phyloP scores from a whole-genome alignment of 768 basidiomycete genomes.

The Strobilomyces confusus region DNA sequence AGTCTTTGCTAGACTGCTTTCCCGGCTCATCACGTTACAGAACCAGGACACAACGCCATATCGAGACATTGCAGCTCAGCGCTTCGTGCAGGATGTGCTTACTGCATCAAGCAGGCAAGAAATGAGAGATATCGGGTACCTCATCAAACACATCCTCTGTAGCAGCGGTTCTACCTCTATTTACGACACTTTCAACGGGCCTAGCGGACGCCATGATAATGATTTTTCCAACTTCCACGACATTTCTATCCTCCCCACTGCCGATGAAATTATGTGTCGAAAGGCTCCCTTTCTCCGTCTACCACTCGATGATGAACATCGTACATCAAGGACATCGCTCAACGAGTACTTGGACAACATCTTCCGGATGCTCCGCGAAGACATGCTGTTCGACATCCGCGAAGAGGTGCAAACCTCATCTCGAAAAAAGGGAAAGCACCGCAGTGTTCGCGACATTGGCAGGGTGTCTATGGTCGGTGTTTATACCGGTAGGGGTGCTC shows the following conservation, averaged over 20 bases:
- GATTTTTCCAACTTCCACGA: slow-evolving; percentile 55
- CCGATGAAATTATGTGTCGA: slow-evolving; percentile 48
- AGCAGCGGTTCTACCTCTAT: slow-evolving; percentile 15
- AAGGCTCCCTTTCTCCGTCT: slow-evolving; percentile 49
- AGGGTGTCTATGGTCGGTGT: slow-evolving; percentile 36
- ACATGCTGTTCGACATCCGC: slow-evolving; percentile 54
- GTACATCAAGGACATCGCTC: slow-evolving; percentile 28
- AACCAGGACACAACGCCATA: slow-evolving; percentile 33
- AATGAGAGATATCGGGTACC: slow-evolving; percentile 33
- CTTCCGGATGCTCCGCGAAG: slow-evolving; percentile 62
- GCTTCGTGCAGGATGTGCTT: slow-evolving; percentile 22
- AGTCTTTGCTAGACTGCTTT: slow-evolving; percentile 45
- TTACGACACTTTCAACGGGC: slow-evolving; percentile 23
- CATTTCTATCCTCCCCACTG: slow-evolving; percentile 59
- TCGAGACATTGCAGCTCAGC: slow-evolving; percentile 33
- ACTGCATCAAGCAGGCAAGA: slow-evolving; percentile 22
- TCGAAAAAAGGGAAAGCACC: slow-evolving; percentile 34
- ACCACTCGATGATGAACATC: slow-evolving; percentile 17
- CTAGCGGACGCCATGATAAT: slow-evolving; percentile 70
- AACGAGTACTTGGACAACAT: slow-evolving; percentile 57
- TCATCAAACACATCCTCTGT: slow-evolving; percentile 38
- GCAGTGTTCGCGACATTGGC: slow-evolving; percentile 28
- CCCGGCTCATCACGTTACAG: slow-evolving; percentile 41
- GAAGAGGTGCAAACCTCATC: slow-evolving; percentile 46
- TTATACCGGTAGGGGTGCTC: slow-evolving; percentile 24